Conservation (phyloP, 2,329 filamentous ascomycete genomes). For the Chaetomium globosum region DNA sequence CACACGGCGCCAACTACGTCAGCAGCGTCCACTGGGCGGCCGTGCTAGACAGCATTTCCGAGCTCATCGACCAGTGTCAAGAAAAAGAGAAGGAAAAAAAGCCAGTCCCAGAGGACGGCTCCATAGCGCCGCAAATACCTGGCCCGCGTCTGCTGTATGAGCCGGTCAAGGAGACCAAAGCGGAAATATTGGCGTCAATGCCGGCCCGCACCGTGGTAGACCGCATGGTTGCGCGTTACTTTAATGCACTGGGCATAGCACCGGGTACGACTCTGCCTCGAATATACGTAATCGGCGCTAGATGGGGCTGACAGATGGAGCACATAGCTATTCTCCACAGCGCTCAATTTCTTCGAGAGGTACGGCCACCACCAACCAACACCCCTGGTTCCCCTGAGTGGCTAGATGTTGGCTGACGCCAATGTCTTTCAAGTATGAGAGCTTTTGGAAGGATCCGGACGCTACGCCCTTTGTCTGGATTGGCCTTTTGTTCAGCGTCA, state of each 20-base stretch:
- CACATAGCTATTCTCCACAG: background rate
- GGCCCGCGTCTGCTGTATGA: background rate
- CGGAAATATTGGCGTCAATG: background rate
- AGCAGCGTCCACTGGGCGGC: constrained; percentile 6
- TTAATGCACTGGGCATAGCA: background rate
- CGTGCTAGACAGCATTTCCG: constrained; percentile 1
- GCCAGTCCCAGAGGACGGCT: background rate
- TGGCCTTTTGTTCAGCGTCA: constrained; percentile 8
- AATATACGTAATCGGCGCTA: too few species aligned
- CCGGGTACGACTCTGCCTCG: background rate
- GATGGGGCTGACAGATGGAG: background rate
- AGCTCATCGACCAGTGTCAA: background rate
- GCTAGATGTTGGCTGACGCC: background rate
- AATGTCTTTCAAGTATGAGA: background rate
- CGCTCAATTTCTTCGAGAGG: constrained; percentile 1
- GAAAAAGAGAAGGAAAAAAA: background rate
- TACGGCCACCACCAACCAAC: background rate
- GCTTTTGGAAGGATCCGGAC: background rate
- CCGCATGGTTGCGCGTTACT: constrained; percentile 5
- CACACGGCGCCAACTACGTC: background rate
- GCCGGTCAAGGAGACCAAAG: background rate
- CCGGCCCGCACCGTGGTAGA: background rate
- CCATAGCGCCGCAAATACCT: background rate
- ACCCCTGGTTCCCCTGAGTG: too few species aligned
- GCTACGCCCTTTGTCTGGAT: background rate